These are phyloP conservation scores for Neofusicoccum sp. DNA, from an alignment of 2,329 filamentous ascomycete species.

Conservation along the genomic window DNA sequence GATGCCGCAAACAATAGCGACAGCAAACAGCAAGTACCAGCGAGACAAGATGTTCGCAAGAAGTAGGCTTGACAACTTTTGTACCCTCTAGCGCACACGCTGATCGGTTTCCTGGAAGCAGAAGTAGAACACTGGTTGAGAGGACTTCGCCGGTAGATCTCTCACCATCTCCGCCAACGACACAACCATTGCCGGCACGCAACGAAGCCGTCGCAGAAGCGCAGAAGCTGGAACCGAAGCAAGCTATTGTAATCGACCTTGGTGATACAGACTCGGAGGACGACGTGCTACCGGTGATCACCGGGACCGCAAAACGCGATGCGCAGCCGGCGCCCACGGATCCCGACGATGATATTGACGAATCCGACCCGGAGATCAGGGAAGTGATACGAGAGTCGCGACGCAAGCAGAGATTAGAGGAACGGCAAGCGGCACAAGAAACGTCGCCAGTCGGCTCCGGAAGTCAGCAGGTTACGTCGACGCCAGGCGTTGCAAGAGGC, in stretches of 20 bases:
- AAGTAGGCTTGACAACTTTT: neutral
- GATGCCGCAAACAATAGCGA: slow-evolving; percentile 26
- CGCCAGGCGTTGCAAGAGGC: neutral
- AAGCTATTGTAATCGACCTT: slow-evolving; percentile 14
- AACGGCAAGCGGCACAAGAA: neutral
- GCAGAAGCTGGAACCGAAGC: neutral
- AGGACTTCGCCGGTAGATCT: neutral
- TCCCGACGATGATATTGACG: slow-evolving; percentile 34
- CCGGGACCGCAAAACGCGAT: neutral
- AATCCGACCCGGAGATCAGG: slow-evolving; percentile 33
- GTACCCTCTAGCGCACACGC: neutral
- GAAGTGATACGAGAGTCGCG: slow-evolving; percentile 29
- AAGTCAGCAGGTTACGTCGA: neutral
- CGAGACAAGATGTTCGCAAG: neutral
- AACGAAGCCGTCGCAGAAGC: slow-evolving; percentile 28
- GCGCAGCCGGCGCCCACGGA: slow-evolving; percentile 14
- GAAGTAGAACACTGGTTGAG: slow-evolving; percentile 30
- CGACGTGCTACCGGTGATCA: neutral
- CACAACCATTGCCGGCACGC: slow-evolving; percentile 31
- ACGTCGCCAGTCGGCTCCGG: neutral
- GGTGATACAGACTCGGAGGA: slow-evolving; percentile 5
- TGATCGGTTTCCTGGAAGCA: neutral
- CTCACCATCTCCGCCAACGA: slow-evolving; percentile 24
- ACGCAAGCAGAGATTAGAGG: slow-evolving; percentile 4
- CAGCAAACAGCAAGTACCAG: neutral